These are phyloP conservation scores for Teratosphaeria zuluensis DNA, from an alignment of 2,329 filamentous ascomycete species.

Conservation along the genomic window DNA sequence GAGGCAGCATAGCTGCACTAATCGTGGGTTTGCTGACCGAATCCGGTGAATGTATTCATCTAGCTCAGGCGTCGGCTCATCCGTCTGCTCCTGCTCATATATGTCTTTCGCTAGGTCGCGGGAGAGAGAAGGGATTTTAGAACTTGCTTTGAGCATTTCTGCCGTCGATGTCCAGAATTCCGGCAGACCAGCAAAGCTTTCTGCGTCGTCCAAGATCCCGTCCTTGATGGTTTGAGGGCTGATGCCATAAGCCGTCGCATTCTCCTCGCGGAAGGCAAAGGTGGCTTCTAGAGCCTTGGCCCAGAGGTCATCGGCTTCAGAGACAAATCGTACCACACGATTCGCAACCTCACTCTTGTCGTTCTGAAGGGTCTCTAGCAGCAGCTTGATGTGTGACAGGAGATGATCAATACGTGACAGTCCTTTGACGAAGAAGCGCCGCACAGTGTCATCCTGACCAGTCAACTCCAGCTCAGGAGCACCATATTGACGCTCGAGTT, in stretches of 20 bases:
- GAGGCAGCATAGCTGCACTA: slow-evolving; percentile 50
- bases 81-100: slow-evolving; percentile 23
- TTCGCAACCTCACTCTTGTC: slow-evolving; percentile 10
- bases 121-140: slow-evolving; percentile 31
- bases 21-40: slow-evolving; percentile 40
- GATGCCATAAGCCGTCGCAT: slow-evolving; percentile 64
- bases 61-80: slow-evolving; percentile 20
- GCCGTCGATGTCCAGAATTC: slow-evolving; percentile 77
- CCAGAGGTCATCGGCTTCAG: slow-evolving; percentile 69
- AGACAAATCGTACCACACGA: slow-evolving; percentile 39
- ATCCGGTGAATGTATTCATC: slow-evolving; percentile 36
- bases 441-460: slow-evolving; percentile 67
- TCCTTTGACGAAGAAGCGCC: slow-evolving; percentile 67
- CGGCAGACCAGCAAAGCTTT: slow-evolving; percentile 57
- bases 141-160: slow-evolving; percentile 31
- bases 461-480: slow-evolving; percentile 53
- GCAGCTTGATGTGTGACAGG: slow-evolving; percentile 8
- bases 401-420: slow-evolving; percentile 19
- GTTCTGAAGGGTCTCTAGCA: slow-evolving; percentile 14
- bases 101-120: slow-evolving; percentile 31
- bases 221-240: slow-evolving; percentile 50
- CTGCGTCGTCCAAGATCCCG: slow-evolving; percentile 36
- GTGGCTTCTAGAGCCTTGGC: slow-evolving; percentile 53
- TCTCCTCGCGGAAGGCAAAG: slow-evolving; percentile 61
- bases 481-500: slow-evolving; percentile 68